A percentile compares a stretch with the other conserved stretches of the same genome.
Evolutionary conservation across 495 filamentous ascomycete genomes (phyloP).

Genomic region (Neurospora sp.): DNA sequence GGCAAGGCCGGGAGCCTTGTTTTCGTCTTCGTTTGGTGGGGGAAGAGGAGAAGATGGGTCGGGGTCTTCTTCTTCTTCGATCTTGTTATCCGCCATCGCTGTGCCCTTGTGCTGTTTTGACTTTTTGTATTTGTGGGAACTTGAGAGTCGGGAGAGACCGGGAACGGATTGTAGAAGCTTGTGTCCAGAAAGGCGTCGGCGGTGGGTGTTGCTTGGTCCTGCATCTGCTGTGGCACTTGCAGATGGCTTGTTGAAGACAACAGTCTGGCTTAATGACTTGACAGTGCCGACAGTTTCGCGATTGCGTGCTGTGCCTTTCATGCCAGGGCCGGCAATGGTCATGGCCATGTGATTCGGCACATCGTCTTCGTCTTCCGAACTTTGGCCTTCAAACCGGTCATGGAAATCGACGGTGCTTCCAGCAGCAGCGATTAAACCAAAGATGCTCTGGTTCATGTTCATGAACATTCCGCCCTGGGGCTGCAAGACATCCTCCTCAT

Average conservation of each 20-base stretch:
- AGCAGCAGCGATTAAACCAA: slow-evolving; percentile 88
- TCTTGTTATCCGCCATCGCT: slow-evolving; percentile 9
- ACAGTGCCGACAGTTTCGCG: background rate
- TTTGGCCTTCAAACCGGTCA: slow-evolving; percentile 67
- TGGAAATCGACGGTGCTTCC: slow-evolving; percentile 72
- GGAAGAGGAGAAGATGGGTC: background rate
- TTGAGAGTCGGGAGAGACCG: slow-evolving; percentile 30
- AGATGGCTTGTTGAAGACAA: background rate
- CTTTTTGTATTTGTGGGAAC: slow-evolving; percentile 28
- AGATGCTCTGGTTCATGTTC: slow-evolving; percentile 91
- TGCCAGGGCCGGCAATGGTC: slow-evolving; percentile 16
- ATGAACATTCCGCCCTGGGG: slow-evolving; percentile 46
- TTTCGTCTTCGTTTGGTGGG: background rate
- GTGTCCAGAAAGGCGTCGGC: background rate
- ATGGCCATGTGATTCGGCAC: slow-evolving; percentile 20
- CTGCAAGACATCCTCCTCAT: slow-evolving; percentile 62
- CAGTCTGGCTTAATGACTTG: background rate
- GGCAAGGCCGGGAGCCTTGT: slow-evolving; percentile 2
- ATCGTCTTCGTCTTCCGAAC: slow-evolving; percentile 61
- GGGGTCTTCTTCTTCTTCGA: slow-evolving; percentile 9
- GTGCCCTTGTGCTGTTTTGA: slow-evolving; percentile 23
- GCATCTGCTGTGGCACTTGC: background rate
- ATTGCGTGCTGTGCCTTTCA: background rate
- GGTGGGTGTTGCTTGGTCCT: background rate
- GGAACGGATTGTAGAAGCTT: slow-evolving; percentile 48